These are phyloP conservation scores for Cryphonectria carpinicola DNA, from an alignment of 2,329 filamentous ascomycete genomes.

Conservation along the genomic window DNA sequence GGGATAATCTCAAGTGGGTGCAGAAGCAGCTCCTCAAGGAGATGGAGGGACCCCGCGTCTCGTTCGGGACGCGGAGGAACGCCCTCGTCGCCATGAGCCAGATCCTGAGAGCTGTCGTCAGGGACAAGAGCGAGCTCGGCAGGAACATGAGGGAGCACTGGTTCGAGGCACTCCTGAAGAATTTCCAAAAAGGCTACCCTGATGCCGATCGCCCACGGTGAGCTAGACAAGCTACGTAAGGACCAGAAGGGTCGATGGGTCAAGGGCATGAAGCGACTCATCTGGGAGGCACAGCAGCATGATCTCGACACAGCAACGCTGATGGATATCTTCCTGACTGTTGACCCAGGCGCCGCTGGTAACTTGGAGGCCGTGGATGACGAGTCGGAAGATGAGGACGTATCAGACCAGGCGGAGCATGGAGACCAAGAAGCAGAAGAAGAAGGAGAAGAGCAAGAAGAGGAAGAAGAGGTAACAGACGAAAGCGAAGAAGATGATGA, in stretches of 20 bases:
- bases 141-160: conserved; percentile 13
- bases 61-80: conserved; percentile 21
- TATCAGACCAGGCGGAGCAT: too few relatives aligned
- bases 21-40: conserved; percentile 18
- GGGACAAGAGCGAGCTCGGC: conserved; percentile 8
- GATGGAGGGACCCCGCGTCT: neutral
- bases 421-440: neutral
- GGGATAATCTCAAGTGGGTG: conserved; percentile 16
- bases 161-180: neutral
- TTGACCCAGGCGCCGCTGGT: neutral
- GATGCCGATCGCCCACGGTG: neutral
- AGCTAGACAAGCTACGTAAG: neutral
- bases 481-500: neutral
- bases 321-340: neutral
- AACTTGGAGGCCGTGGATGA: neutral
- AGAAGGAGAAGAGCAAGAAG: neutral
- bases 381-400: neutral
- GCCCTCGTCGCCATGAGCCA: conserved; percentile 15
- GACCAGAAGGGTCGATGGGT: conserved; percentile 3
- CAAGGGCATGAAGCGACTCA: conserved; percentile 2
- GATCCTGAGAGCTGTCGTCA: conserved; percentile 1
- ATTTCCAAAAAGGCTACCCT: conserved; percentile 10
- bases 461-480: neutral
- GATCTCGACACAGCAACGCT: neutral
- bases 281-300: neutral